Evolutionary conservation across 805 yeast genomes (phyloP).

Genomic region (Candida sakaeoensis): DNA sequence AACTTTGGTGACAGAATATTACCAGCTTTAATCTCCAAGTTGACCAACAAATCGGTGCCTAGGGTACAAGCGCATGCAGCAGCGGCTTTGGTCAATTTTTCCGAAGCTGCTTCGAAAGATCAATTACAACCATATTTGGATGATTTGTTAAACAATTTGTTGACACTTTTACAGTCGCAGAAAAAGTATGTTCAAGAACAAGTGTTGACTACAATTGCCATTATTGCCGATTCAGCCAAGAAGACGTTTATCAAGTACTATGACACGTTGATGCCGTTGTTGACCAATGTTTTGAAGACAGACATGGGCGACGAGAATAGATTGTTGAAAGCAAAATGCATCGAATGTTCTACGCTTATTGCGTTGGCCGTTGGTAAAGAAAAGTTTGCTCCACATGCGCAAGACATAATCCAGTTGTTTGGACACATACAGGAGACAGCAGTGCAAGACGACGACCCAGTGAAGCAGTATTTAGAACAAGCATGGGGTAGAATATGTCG

Average conservation of each 20-base stretch:
- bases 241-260: slow-evolving; percentile 84
- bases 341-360: slow-evolving; percentile 92
- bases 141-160: slow-evolving; percentile 65
- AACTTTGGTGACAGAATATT: slow-evolving; percentile 74
- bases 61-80: slow-evolving; percentile 98
- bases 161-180: slow-evolving; percentile 76
- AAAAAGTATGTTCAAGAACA: slow-evolving; percentile 96
- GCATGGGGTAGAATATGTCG: slow-evolving; percentile 96
- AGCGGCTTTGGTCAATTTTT: slow-evolving; percentile 93
- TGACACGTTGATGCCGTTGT: slow-evolving; percentile 88
- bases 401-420: slow-evolving; percentile 68
- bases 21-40: slow-evolving; percentile 83
- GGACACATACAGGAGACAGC: slow-evolving; percentile 64
- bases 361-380: slow-evolving; percentile 95
- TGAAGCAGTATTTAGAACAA: slow-evolving; percentile 80
- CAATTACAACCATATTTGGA: slow-evolving; percentile 91
- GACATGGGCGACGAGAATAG: slow-evolving; percentile 79
- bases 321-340: slow-evolving; percentile 83
- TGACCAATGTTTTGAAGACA: slow-evolving; percentile 71
- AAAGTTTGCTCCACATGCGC: slow-evolving; percentile 72
- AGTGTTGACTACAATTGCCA: slow-evolving; percentile 92
- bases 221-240: slow-evolving; percentile 95
- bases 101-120: slow-evolving; percentile 87
- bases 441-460: slow-evolving; percentile 76
- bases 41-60: slow-evolving; percentile 70